Evolutionary conservation across 1,139 yeast species (phyloP).

Genomic region (Magnusiomyces magnusii): DNA sequence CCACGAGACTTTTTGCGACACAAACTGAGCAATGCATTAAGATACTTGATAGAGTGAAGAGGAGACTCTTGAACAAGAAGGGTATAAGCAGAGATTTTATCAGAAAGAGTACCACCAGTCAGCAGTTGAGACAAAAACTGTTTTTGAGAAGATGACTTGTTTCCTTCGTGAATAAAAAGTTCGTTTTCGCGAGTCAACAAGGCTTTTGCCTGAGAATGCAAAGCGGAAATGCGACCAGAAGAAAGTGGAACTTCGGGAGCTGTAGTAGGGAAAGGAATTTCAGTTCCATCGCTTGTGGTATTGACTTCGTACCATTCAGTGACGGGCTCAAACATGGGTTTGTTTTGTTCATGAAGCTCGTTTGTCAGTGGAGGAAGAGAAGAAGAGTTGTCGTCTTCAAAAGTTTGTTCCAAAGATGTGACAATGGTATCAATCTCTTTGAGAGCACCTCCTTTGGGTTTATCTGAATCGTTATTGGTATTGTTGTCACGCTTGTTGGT

Average conservation of each 20-base stretch:
- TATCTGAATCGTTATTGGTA: background rate
- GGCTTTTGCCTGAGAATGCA: constrained; percentile 59
- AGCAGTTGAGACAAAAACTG: constrained; percentile 85
- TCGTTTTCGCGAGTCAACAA: constrained; percentile 66
- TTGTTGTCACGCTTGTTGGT: background rate
- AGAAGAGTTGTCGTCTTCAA: constrained; percentile 5
- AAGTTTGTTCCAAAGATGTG: constrained; percentile 2
- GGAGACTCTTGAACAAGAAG: constrained; percentile 94
- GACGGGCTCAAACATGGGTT: constrained; percentile 53
- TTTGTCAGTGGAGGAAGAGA: background rate
- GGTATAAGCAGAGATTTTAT: constrained; percentile 92
- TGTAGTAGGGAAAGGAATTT: constrained; percentile 20
- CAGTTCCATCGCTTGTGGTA: constrained; percentile 32
- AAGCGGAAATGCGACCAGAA: constrained; percentile 45
- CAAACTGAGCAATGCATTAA: constrained; percentile 67
- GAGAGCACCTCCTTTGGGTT: constrained; percentile 36
- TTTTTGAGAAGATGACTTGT: constrained; percentile 74
- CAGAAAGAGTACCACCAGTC: constrained; percentile 88
- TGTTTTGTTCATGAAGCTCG: constrained; percentile 31
- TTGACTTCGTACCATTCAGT: constrained; percentile 68
- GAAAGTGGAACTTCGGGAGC: constrained; percentile 38
- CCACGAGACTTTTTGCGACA: constrained; percentile 92
- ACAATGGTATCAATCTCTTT: constrained; percentile 59
- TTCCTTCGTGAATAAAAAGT: constrained; percentile 65
- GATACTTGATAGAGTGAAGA: constrained; percentile 73